Evolutionary conservation across 2,329 filamentous ascomycete genomes (phyloP).

Genomic region (Bipolaris gigantea): DNA sequence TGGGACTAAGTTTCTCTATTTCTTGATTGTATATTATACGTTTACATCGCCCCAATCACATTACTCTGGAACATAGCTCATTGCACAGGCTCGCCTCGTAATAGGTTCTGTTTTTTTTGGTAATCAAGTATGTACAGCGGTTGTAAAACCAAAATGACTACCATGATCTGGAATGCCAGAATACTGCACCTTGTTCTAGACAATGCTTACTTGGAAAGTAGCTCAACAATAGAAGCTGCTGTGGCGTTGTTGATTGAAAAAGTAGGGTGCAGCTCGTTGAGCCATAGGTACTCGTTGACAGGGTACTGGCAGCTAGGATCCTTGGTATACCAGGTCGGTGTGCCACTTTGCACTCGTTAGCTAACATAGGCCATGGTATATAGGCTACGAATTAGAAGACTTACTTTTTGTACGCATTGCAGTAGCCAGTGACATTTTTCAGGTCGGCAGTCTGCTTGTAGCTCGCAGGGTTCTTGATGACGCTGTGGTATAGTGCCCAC

Average conservation of each 20-base stretch:
- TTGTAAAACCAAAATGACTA: neutral
- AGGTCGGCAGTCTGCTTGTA: slow-evolving; percentile 56
- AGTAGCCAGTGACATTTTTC: slow-evolving; percentile 61
- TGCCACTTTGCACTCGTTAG: slow-evolving; percentile 34
- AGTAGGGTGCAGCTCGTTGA: slow-evolving; percentile 66
- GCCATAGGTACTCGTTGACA: slow-evolving; percentile 67
- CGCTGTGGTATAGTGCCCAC: slow-evolving; percentile 54
- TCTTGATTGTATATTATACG: neutral
- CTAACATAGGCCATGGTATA: neutral
- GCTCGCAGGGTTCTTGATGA: slow-evolving; percentile 56
- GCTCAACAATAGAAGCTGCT: slow-evolving; percentile 47
- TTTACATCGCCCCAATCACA: too few relatives aligned
- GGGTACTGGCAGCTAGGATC: slow-evolving; percentile 54
- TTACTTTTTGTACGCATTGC: slow-evolving; percentile 56
- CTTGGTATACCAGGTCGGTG: slow-evolving; percentile 45
- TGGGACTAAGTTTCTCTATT: neutral
- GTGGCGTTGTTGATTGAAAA: slow-evolving; percentile 64
- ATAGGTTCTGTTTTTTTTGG: neutral
- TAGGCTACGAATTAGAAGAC: slow-evolving; percentile 8
- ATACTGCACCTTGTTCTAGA: neutral
- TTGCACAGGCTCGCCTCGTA: neutral
- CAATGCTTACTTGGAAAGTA: slow-evolving; percentile 15
- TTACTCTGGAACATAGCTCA: neutral
- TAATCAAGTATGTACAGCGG: neutral
- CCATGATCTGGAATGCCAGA: neutral